Conservation (phyloP, 176 grass and related monocot genomes). For the Zizania latifolia region DNA sequence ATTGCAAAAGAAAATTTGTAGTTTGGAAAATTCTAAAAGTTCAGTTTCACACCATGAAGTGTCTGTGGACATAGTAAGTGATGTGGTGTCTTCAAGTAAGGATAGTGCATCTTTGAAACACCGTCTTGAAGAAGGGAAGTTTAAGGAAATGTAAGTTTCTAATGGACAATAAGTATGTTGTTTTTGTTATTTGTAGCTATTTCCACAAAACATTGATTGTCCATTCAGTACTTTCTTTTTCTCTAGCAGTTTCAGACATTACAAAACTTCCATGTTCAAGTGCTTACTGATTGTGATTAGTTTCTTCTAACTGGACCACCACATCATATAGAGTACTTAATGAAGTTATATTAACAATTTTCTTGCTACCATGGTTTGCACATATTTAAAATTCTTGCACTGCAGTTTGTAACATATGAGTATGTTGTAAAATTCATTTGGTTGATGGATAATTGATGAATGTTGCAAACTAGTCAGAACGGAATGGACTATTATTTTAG, state of each 20-base stretch:
- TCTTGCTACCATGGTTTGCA: neutral
- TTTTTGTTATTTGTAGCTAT: conserved; percentile 18
- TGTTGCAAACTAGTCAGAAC: neutral
- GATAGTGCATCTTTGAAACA: conserved; percentile 18
- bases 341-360: conserved; percentile 1
- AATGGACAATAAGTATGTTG: neutral
- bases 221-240: neutral
- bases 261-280: neutral
- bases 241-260: neutral
- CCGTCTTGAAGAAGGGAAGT: conserved; percentile 43
- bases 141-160: conserved; percentile 75
- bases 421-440: neutral
- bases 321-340: neutral
- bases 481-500: too few species aligned
- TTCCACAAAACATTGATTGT: neutral
- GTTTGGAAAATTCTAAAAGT: conserved; percentile 15
- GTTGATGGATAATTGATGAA: neutral
- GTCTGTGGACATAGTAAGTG: conserved; percentile 18
- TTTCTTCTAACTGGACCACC: neutral
- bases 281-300: neutral
- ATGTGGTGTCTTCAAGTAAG: conserved; percentile 32
- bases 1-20: too few species aligned
- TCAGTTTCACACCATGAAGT: conserved; percentile 32
- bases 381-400: neutral
- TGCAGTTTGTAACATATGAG: too few species aligned